Evolutionary conservation across 2,329 filamentous ascomycete species (phyloP).

Genomic region (Aspergillus ruber): DNA sequence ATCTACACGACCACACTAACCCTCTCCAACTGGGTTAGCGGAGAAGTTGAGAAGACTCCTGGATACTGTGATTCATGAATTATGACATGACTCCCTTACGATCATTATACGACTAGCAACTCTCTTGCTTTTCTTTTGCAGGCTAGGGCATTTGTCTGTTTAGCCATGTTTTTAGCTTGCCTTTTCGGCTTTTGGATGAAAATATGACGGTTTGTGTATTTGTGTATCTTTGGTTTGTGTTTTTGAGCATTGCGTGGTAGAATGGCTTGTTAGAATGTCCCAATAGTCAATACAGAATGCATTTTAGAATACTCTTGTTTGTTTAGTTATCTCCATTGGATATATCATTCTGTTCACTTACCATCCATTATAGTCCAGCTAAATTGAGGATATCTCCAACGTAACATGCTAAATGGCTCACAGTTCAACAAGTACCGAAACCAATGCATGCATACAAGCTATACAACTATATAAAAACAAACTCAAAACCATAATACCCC

Average conservation of each 20-base stretch:
- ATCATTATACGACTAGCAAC: not conserved
- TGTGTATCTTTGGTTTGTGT: not conserved
- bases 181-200: not conserved
- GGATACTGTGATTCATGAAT: conserved; percentile 55
- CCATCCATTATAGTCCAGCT: no score
- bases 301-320: no score
- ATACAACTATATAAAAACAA: conserved; percentile 3
- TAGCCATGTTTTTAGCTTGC: not conserved
- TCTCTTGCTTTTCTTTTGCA: conserved; percentile 1
- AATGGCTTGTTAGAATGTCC: not conserved
- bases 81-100: not conserved
- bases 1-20: conserved; percentile 85
- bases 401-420: no score
- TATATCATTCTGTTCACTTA: no score
- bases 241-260: not conserved
- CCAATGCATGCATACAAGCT: not conserved
- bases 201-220: no score
- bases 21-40: conserved; percentile 73
- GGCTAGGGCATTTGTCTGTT: not conserved
- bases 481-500: not conserved
- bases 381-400: no score
- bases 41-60: conserved; percentile 46
- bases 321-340: no score
- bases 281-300: not conserved
- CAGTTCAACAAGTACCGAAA: no score